A percentile compares a stretch with the other conserved stretches of the same genome.
These are phyloP conservation scores for Salix brachista DNA, from an alignment of 345 rosid species.

Conservation along the genomic window DNA sequence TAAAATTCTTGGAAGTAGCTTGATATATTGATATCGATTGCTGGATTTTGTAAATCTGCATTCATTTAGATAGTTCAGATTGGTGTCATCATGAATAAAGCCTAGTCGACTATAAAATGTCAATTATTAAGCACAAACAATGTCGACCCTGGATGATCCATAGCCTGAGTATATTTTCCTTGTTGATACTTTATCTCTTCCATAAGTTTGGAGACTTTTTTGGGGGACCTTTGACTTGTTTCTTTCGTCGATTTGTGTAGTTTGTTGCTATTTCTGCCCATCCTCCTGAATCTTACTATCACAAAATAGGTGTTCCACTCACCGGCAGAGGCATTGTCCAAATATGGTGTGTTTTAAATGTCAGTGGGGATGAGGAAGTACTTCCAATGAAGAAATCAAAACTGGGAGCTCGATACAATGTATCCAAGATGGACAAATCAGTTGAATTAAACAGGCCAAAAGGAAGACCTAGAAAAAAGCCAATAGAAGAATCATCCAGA, in stretches of 20 bases:
- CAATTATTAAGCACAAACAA: too few species aligned
- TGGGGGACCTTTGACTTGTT: not conserved
- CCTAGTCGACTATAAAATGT: too few species aligned
- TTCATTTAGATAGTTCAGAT: too few species aligned
- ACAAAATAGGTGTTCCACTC: conserved; percentile 66
- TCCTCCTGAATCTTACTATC: conserved; percentile 63
- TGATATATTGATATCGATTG: not conserved
- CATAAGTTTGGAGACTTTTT: not conserved
- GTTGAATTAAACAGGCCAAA: not conserved
- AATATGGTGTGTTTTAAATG: conserved; percentile 72
- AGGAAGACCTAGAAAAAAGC: not conserved
- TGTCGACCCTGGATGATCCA: too few species aligned
- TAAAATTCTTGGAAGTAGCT: not conserved
- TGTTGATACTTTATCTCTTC: too few species aligned
- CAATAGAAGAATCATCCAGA: not conserved
- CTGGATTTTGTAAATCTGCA: not conserved
- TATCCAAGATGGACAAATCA: conserved; percentile 59
- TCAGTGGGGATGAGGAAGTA: conserved; percentile 27
- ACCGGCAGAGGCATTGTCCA: conserved; percentile 78
- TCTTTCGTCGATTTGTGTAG: conserved; percentile 28
- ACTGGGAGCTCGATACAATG: conserved; percentile 33
- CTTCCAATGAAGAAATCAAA: conserved; percentile 23
- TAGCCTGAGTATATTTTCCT: too few species aligned
- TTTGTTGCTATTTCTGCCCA: conserved; percentile 90
- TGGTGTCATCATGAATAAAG: too few species aligned